Conservation (phyloP, 2,329 filamentous ascomycete genomes). For the Claviceps quebecensis region DNA sequence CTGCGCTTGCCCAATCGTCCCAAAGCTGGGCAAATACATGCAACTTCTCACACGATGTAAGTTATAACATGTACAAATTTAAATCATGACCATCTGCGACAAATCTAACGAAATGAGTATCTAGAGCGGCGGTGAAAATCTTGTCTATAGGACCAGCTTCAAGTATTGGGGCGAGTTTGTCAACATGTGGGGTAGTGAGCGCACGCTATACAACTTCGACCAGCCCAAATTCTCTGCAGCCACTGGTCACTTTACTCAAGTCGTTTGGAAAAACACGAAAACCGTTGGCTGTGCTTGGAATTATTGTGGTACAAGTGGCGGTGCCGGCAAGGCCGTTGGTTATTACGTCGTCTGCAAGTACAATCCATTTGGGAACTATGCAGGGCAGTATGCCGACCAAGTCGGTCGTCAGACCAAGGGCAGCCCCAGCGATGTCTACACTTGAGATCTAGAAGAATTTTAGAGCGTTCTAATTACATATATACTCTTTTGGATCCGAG, state of each 20-base stretch:
- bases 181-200: slow-evolving; percentile 2
- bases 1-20: background rate
- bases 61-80: background rate
- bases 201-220: background rate
- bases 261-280: background rate
- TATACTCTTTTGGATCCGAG: too few species aligned
- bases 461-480: too few species aligned
- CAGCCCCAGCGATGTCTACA: background rate
- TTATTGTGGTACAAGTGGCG: background rate
- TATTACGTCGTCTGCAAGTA: slow-evolving; percentile 2
- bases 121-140: slow-evolving; percentile 1
- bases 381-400: background rate
- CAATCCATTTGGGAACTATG: background rate
- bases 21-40: slow-evolving; percentile 2
- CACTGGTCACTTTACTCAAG: slow-evolving; percentile 1
- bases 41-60: background rate
- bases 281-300: background rate
- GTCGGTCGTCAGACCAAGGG: background rate
- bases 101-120: background rate
- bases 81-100: too few species aligned
- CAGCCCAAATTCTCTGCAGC: background rate
- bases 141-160: background rate
- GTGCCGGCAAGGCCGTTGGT: background rate
- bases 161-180: background rate
- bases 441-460: too few species aligned